Evolutionary conservation across 495 filamentous ascomycete species (phyloP).

Genomic region (Penicillium cinerascens): DNA sequence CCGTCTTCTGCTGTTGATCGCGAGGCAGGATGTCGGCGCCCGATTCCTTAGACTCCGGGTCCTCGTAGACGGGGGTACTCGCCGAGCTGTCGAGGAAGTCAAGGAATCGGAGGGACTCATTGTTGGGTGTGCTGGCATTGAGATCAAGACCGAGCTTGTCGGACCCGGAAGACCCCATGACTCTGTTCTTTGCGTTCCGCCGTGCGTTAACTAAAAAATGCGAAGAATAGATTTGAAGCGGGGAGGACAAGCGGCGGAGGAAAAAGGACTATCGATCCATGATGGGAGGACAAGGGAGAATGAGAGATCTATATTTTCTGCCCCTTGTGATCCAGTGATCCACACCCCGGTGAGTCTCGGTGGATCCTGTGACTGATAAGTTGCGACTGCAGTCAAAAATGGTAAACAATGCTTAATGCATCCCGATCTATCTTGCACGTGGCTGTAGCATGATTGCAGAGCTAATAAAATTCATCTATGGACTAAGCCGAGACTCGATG

Average conservation of each 20-base stretch:
- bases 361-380: not conserved
- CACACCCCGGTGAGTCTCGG: constrained; percentile 2
- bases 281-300: not conserved
- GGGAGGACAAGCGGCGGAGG: not conserved
- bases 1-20: constrained; percentile 73
- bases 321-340: constrained; percentile 1
- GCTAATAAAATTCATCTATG: too few species aligned
- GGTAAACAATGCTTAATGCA: too few species aligned
- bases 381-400: not conserved
- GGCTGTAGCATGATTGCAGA: too few species aligned
- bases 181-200: constrained; percentile 2
- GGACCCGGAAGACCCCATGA: constrained; percentile 25
- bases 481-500: not conserved
- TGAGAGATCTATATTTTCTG: not conserved
- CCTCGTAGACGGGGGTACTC: constrained; percentile 15
- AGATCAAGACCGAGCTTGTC: constrained; percentile 16
- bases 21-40: constrained; percentile 60
- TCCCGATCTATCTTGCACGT: too few species aligned
- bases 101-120: constrained; percentile 9
- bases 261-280: not conserved
- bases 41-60: constrained; percentile 1
- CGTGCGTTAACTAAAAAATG: not conserved
- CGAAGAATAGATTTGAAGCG: not conserved
- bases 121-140: constrained; percentile 20
- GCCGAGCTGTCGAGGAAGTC: constrained; percentile 7